Base-by-base conservation (phyloP, 495 filamentous ascomycete genomes). In the Cercophora scortea region DNA sequence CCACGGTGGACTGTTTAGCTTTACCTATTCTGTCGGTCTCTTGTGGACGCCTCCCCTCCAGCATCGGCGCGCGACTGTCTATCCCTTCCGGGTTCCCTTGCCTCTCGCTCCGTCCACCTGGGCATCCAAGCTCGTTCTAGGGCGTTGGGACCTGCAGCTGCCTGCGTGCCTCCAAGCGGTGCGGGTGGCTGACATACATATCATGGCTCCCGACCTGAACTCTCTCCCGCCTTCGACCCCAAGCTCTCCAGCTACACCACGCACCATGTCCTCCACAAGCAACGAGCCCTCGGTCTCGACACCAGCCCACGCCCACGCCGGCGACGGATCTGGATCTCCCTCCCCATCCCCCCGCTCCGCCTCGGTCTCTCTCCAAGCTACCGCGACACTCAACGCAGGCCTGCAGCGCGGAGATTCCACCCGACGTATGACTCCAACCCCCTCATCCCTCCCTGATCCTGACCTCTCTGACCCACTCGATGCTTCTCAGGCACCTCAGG, bases 331-430 rank as follows among this genome's bases (percentile, higher is more conserved):
- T 67, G 74, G 25, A 60, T 76, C 69, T 12, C 70, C 71, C 17
- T 76, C 81, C 13, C 68, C 78, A 6, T 79, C 80, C 40, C 74
- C 83, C 16, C 69, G 84, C 45, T 79, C 78, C 25, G 77, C 82
- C 13, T 81, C 83, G 9, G 71, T 75, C 32, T 87, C 83, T 8
- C 73, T 88, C 25, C 80, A 85, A 57, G 80, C 84, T 45, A 77
- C 86, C 12, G 85, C 83, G 5, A 79, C 83, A 13, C 76, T 87
- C 54, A 89, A 88, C 61, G 81, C 85, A 12, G 81, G 84, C 33
- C 74, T 88, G 8, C 84, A 87, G 56, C 75, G 49, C 32, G 77
- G 83, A 62, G 74, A 84, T 54, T 76, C 78, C 12, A 73, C 72
- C 34, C 71, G 80, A 60, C 77, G 82, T 79, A 68, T 40, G 63